A percentile compares a stretch with the other conserved stretches of the same genome.
Conservation (phyloP, 2,329 filamentous ascomycete species). For the Cercospora sesami region DNA sequence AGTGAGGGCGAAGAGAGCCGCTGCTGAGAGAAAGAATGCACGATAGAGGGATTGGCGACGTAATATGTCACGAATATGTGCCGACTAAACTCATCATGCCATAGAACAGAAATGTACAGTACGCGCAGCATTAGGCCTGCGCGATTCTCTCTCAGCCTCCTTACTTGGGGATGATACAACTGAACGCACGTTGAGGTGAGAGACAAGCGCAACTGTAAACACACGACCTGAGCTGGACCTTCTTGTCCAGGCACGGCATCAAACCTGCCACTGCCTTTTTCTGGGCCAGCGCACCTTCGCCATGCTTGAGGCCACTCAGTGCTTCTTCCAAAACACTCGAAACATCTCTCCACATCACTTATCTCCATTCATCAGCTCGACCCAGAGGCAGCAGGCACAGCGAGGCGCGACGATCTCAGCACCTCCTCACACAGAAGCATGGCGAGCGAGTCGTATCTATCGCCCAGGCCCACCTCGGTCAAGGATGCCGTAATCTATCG, state of each 20-base stretch:
- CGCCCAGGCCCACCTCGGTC: too few species aligned
- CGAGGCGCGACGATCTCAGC: not conserved
- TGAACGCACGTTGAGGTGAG: not conserved
- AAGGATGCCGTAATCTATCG: not conserved
- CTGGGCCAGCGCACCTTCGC: not conserved
- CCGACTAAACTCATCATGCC: not conserved
- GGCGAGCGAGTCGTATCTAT: too few species aligned
- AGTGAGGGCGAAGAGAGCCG: slow-evolving; percentile 80
- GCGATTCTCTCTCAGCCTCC: not conserved
- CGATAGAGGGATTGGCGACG: not conserved
- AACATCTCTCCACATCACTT: not conserved
- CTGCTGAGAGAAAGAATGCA: slow-evolving; percentile 66
- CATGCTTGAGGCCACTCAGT: not conserved
- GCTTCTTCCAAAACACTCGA: not conserved
- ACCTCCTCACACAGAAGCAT: not conserved
- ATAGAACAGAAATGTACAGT: not conserved
- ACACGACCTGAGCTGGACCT: not conserved
- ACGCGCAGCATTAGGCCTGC: not conserved
- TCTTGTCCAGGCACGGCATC: not conserved
- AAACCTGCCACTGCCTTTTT: not conserved
- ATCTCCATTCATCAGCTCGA: not conserved
- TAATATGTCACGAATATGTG: not conserved
- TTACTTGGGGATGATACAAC: not conserved
- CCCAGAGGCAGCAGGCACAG: not conserved
- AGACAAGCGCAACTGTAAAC: not conserved